Evolutionary conservation across 768 basidiomycete species (phyloP).

Genomic region (Lanmaoa pseudosensibilis): DNA sequence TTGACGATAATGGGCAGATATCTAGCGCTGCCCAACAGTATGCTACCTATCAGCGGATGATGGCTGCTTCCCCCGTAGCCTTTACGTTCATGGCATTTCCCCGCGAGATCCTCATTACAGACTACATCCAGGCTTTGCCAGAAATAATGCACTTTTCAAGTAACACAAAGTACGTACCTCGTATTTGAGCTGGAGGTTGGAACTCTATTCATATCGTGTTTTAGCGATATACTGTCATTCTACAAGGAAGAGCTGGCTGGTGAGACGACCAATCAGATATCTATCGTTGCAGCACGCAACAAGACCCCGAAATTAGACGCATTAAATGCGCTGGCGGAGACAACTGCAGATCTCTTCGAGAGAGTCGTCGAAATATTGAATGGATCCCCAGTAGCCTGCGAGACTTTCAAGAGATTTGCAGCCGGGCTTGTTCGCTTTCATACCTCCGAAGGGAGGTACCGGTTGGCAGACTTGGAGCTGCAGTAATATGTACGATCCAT

Average conservation of each 20-base stretch:
- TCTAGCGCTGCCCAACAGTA: conserved; percentile 18
- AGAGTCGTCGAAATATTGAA: conserved; percentile 20
- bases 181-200: neutral
- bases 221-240: conserved; percentile 40
- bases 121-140: conserved; percentile 37
- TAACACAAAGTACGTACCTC: conserved; percentile 34
- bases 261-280: conserved; percentile 35
- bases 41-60: conserved; percentile 17
- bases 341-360: conserved; percentile 18
- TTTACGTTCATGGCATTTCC: conserved; percentile 38
- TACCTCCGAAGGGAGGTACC: conserved; percentile 17
- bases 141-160: conserved; percentile 29
- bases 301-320: conserved; percentile 26
- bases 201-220: neutral
- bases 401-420: conserved; percentile 3
- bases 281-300: conserved; percentile 26
- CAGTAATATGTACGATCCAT: neutral
- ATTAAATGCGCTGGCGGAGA: conserved; percentile 24
- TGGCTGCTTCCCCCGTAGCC: conserved; percentile 31
- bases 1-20: neutral
- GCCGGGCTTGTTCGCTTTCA: conserved; percentile 22
- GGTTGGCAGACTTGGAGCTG: conserved; percentile 12
- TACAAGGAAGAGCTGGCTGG: conserved; percentile 37
- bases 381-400: conserved; percentile 1
- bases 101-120: conserved; percentile 26